Base-by-base conservation (phyloP, 1,284 basidiomycete species). In the Malassezia yamatoensis region DNA sequence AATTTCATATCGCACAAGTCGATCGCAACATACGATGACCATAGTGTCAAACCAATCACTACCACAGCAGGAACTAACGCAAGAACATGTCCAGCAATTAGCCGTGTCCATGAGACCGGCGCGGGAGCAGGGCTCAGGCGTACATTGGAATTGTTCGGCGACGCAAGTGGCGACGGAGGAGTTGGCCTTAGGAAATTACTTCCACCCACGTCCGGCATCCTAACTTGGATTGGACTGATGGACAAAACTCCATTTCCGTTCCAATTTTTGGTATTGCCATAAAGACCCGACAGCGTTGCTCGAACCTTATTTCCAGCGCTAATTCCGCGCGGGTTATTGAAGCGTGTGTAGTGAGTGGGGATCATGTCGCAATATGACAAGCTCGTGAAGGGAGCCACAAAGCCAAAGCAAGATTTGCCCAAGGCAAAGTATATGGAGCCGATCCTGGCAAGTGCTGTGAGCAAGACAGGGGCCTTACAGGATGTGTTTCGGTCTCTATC, bases 381-480 rank as follows among this genome's bases (percentile, higher is more conserved):
- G 62, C 61, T 68, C 10, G 60, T 74, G 55, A 68, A 67, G 44
- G 61, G 65, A 21, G 72, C 72, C 38, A 74, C 72, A n/a, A 74
- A 74, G 64, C 68, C 72, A 3, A 74, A 74, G 50, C 54, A 58
- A 7, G 63, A 62, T 15, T 61, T 68, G 7, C 68, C 70, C 44
- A 74, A 74, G 51, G 58, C 68, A 5, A 74, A 74, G 50, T 73
- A 75, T 58, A 70, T 75, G 44, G 66, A 75, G 78, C 85, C 89
- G 34, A 88, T 99, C 76, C 85, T 99, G 62, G 85, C 90, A 53
- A 88, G 89, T 40, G 94, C 91, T 15, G 94, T 88, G 82, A 84
- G 85, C 20, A 87, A 91, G 58, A 90, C 94, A 72, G 88, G 89
- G 33, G 83, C 88, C 40, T 81, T 96, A 10, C 83, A 87, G 68